These are phyloP conservation scores for Bryoglossum gracile DNA, from an alignment of 495 filamentous ascomycete species.

Conservation along the genomic window DNA sequence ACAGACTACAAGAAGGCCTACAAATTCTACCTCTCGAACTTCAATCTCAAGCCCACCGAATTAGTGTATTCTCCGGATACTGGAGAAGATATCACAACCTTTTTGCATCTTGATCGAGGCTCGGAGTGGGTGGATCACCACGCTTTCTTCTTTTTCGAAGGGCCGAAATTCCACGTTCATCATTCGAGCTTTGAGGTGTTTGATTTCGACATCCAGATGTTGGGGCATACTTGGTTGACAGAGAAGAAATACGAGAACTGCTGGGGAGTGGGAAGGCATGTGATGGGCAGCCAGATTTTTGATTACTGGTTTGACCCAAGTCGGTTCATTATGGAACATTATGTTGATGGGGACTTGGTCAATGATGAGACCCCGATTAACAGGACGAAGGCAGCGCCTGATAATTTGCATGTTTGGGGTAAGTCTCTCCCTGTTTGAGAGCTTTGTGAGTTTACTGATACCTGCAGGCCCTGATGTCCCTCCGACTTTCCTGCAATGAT, in stretches of 20 bases:
- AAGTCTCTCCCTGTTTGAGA: slow-evolving; percentile 17
- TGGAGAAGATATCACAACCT: slow-evolving; percentile 46
- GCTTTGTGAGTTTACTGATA: slow-evolving; percentile 3
- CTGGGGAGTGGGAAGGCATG: slow-evolving; percentile 68
- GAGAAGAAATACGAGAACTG: slow-evolving; percentile 56
- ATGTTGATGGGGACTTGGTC: slow-evolving; percentile 64
- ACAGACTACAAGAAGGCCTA: slow-evolving; percentile 49
- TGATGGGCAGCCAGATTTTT: slow-evolving; percentile 57
- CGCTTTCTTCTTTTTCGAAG: slow-evolving; percentile 59
- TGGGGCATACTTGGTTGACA: slow-evolving; percentile 66
- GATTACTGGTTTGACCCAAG: slow-evolving; percentile 68
- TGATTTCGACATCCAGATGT: slow-evolving; percentile 66
- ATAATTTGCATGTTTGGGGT: slow-evolving; percentile 46
- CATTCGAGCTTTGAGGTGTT: slow-evolving; percentile 69
- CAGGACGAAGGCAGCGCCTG: slow-evolving; percentile 35
- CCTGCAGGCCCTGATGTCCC: slow-evolving; percentile 15
- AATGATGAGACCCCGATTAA: slow-evolving; percentile 45
- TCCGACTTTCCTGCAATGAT: slow-evolving; percentile 13
- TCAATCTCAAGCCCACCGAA: slow-evolving; percentile 59
- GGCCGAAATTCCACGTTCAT: slow-evolving; percentile 53
- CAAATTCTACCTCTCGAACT: slow-evolving; percentile 56
- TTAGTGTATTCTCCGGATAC: slow-evolving; percentile 44
- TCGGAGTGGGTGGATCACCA: slow-evolving; percentile 60
- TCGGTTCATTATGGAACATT: slow-evolving; percentile 57
- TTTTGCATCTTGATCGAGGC: slow-evolving; percentile 60